Base-by-base conservation (phyloP, 2,329 filamentous ascomycete species). In the Diplodia mutila region DNA sequence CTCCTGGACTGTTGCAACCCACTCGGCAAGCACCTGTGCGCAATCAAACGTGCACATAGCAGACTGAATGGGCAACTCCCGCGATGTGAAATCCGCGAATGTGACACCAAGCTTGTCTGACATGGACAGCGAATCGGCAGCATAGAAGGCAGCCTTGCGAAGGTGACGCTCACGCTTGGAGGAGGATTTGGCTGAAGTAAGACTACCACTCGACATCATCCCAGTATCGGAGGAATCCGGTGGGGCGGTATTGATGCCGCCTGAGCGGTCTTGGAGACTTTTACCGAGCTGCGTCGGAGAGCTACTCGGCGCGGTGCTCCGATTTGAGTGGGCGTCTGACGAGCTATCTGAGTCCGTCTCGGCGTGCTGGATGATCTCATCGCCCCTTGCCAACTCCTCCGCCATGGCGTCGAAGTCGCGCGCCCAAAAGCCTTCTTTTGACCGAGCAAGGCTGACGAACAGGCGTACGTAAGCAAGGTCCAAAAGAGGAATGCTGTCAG, bases 31-130 rank as follows among this genome's bases (percentile, higher is more conserved):
- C 1, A 98, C 93, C 75, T 97, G 94, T 2, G 92, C 91, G 75
- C 94, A 98, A 75, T 98, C 94, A 74, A 97, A 96, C 5, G 91
- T 90, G 78, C 94, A 97, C 84, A 98, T 89, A 1, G 93, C 92
- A 16, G 92, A 93, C 76, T 97, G 94, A 48, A 97, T 87, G 0
- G 95, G 93, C 14, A 98, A 84, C 75, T 97, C 93, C 53, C 92
- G 86, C 65, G 91, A 93, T 1, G 89, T 90, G 69, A 92, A 90
- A 70, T 97, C 93, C 8, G 91, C 90, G 79, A 94, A 95, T 0
- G 92, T 93, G 32, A 94, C 88, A 0, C 93, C 93, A 14, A 95
- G 85, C 75, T 91, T 94, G 77, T 96, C 91, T 1, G 93, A 91
- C 88, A 95, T 95, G 32, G 89, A 88, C 9, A 99, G 86, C 0